phyloP scores from a whole-genome alignment of 2,329 filamentous ascomycete genomes.

The Fusarium sororula region DNA sequence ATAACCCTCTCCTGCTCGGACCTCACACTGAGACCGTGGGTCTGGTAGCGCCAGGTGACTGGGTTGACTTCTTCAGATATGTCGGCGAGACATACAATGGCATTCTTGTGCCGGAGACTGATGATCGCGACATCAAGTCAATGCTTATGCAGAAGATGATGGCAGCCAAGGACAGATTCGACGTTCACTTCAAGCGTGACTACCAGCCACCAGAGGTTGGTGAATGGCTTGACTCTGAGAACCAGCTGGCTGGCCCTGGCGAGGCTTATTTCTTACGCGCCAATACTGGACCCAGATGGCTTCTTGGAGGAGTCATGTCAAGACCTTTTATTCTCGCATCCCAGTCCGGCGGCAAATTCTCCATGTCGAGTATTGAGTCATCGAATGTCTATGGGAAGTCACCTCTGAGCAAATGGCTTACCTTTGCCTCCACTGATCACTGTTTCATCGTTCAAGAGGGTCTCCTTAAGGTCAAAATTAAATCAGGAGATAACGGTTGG shows the following conservation, averaged over 20 bases:
- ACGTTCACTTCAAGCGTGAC: conserved; percentile 62
- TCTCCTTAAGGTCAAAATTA: conserved; percentile 51
- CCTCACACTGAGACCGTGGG: conserved; percentile 64
- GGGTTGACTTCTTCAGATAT: conserved; percentile 69
- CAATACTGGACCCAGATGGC: conserved; percentile 58
- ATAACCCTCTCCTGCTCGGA: conserved; percentile 64
- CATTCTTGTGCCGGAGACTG: conserved; percentile 59
- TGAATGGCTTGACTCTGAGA: conserved; percentile 54
- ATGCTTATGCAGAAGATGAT: conserved; percentile 64
- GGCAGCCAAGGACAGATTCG: conserved; percentile 61
- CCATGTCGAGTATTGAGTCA: conserved; percentile 62
- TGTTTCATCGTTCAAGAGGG: conserved; percentile 61
- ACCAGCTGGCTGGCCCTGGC: conserved; percentile 46
- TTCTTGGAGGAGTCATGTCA: conserved; percentile 56
- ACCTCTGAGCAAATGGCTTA: conserved; percentile 37
- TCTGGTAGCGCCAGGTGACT: conserved; percentile 65
- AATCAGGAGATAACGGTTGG: not conserved
- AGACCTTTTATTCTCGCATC: conserved; percentile 58
- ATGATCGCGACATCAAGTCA: conserved; percentile 60
- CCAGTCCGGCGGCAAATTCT: conserved; percentile 57
- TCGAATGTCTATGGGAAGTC: conserved; percentile 47
- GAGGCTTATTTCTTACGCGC: conserved; percentile 62
- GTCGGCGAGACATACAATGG: conserved; percentile 62
- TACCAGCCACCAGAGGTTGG: conserved; percentile 56
- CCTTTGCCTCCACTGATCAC: conserved; percentile 60